These are phyloP conservation scores for Dioscorea zingiberensis DNA, from an alignment of 106 monocot genomes.

Conservation along the genomic window DNA sequence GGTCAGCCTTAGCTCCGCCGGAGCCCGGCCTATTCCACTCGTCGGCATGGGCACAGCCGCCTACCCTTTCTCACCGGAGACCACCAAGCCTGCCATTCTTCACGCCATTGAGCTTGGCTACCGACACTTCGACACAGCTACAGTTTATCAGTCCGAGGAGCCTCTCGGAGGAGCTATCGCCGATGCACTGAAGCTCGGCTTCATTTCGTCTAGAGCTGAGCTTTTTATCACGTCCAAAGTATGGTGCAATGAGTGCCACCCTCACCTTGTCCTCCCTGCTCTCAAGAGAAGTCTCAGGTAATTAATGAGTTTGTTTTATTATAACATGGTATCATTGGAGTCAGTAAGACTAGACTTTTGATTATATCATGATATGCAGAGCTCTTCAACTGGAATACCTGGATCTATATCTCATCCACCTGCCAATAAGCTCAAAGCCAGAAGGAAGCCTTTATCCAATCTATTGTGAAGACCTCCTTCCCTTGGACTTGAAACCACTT, in stretches of 20 bases:
- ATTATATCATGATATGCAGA: slow-evolving; percentile 6
- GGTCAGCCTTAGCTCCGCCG: slow-evolving; percentile 4
- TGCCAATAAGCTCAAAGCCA: slow-evolving; percentile 22
- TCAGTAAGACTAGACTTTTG: too few relatives aligned
- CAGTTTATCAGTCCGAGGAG: slow-evolving; percentile 25
- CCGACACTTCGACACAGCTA: slow-evolving; percentile 47
- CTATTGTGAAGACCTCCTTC: slow-evolving; percentile 23
- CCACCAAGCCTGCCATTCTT: slow-evolving; percentile 8
- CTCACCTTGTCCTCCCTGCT: slow-evolving; percentile 20
- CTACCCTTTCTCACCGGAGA: slow-evolving; percentile 13
- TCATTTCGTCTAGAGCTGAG: slow-evolving; percentile 19
- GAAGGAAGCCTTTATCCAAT: slow-evolving; percentile 8
- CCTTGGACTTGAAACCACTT: slow-evolving; percentile 24
- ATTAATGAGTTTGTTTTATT: background rate
- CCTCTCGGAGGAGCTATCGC: slow-evolving; percentile 19
- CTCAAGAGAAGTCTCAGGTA: slow-evolving; percentile 37
- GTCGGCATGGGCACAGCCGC: slow-evolving; percentile 41
- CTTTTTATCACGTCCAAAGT: slow-evolving; percentile 36
- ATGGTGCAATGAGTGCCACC: slow-evolving; percentile 22
- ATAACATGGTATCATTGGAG: too few relatives aligned
- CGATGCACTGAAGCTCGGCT: slow-evolving; percentile 10
- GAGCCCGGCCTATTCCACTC: slow-evolving; percentile 5
- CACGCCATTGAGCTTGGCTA: slow-evolving; percentile 35
- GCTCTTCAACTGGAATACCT: slow-evolving; percentile 39
- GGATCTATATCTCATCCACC: slow-evolving; percentile 50